These are phyloP conservation scores for Lolium rigidum DNA, from an alignment of 176 grass and related monocot species.

Conservation along the genomic window DNA sequence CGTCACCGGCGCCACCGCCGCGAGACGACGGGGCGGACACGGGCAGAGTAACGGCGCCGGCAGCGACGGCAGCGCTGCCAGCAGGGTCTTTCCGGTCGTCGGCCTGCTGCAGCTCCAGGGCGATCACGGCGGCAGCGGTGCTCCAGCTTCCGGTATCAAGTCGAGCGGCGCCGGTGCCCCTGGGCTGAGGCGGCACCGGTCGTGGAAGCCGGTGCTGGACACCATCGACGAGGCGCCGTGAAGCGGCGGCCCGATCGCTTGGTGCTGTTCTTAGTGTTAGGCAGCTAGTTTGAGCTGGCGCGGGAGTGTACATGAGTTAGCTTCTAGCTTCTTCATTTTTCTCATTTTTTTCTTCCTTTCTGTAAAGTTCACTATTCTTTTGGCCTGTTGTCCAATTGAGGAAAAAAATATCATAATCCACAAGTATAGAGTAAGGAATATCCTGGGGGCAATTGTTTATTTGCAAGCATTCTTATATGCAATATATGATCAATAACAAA, in stretches of 20 bases:
- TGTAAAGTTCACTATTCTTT: slow-evolving; percentile 25
- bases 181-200: slow-evolving; percentile 42
- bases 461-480: background rate
- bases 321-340: slow-evolving; percentile 14
- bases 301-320: slow-evolving; percentile 50
- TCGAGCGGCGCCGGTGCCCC: background rate
- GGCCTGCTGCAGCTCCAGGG: slow-evolving; percentile 58
- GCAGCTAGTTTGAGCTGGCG: slow-evolving; percentile 61
- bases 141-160: background rate
- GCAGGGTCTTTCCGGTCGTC: slow-evolving; percentile 62
- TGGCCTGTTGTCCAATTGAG: slow-evolving; percentile 29
- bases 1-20: slow-evolving; percentile 25
- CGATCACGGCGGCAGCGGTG: background rate
- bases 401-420: background rate
- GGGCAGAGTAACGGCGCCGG: background rate
- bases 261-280: slow-evolving; percentile 42
- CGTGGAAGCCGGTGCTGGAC: slow-evolving; percentile 76
- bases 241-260: slow-evolving; percentile 27
- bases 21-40: background rate
- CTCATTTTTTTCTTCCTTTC: background rate
- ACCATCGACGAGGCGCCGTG: slow-evolving; percentile 80
- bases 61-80: slow-evolving; percentile 3
- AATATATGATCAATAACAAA: background rate
- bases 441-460: no score
- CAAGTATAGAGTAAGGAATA: background rate